Base-by-base conservation (phyloP, 805 yeast species). In the Millerozyma miso region DNA sequence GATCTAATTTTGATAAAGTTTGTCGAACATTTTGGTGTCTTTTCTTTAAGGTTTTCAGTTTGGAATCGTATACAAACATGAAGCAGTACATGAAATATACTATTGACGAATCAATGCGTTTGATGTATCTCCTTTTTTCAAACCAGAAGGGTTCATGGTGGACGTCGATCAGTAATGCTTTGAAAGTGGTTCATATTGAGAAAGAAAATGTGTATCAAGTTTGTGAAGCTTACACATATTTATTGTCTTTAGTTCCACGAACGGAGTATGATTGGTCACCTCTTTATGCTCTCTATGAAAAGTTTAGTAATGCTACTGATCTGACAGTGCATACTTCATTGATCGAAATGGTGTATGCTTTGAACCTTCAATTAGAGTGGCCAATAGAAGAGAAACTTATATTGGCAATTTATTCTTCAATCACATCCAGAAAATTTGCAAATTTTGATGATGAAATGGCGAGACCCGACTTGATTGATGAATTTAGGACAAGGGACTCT, bases 361-460 rank as follows among this genome's bases (percentile, higher is more conserved):
- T 64, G 14, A 54, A 54, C 37, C 56, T 60, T 34, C 48, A 56
- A 15, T 48, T 51, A 2, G 50, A 45, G 4, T 67, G 71, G 70
- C 58, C 60, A 4, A 34, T 64, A 2, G 69, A 65, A 17, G 76
- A 71, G 35, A 55, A 52, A 33, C 41, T 68, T n/a, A 41, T 71
- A 3, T 40, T 57, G 3, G 50, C 49, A 19, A 40, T 70, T 4
- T 69, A 69, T 44, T 39, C 54, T 1, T 47, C 59, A 0, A 53
- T 68, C 5, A 63, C 73, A 0, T 35, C 49, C 0, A 52, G 67
- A 19, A 63, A 57, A 38, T 69, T 69, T 47, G 53, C 63, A 15
- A 68, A 68, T 43, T 70, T 67, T 42, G 52, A 45, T 2, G 72
- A 66, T 44, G 76, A 69, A 44, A 42, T 48, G 32, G 44, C 38